Base-by-base conservation (phyloP, 192 early-diverging fungal genomes). In the Umbelopsis ramanniana region DNA sequence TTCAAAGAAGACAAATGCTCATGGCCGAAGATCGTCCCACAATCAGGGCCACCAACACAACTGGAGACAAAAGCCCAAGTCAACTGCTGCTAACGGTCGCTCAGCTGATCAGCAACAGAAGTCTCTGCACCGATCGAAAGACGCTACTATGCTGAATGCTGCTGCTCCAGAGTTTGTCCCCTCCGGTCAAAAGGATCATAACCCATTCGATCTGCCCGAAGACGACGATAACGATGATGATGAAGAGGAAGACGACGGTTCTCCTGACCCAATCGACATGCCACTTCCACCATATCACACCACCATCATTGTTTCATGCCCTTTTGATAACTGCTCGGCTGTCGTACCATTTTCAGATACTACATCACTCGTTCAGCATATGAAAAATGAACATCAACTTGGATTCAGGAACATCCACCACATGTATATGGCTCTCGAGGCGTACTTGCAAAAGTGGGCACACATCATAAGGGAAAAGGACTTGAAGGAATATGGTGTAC, bases 371-470 rank as follows among this genome's bases (percentile, higher is more conserved):
- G 84, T 88, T 17, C 73, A 77, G 0, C 94, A 96, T 75, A 69
- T 96, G 68, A 84, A 87, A 47, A 75, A 83, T 17, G 82, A 70
- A 7, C 94, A 96, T 78, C 47, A 83, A 14, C 24, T 94, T 37
- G 76, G 76, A 2, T 89, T 96, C 71, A 86, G 86, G 72, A 88
- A 93, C 67, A 76, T 93, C 17, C 86, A 89, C 68, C 93, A 94
- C 68, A 91, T 93, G 84, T 88, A 90, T 68, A 89, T 94, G 69
- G 84, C 87, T 3, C 69, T 94, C 48, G 91, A 96, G 66, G 75
- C 81, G 24, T 96, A 96, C 77, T 73, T 96, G 23, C 82, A 83
- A 45, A 85, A 87, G 55, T 96, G 92, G 91, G 89, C 93, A 7
- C 78, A 84, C 45, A 76, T 79, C 52, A 70, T 92, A 10, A 73